Conservation (phyloP, 2,329 filamentous ascomycete species). For the Diaporthe sp. region DNA sequence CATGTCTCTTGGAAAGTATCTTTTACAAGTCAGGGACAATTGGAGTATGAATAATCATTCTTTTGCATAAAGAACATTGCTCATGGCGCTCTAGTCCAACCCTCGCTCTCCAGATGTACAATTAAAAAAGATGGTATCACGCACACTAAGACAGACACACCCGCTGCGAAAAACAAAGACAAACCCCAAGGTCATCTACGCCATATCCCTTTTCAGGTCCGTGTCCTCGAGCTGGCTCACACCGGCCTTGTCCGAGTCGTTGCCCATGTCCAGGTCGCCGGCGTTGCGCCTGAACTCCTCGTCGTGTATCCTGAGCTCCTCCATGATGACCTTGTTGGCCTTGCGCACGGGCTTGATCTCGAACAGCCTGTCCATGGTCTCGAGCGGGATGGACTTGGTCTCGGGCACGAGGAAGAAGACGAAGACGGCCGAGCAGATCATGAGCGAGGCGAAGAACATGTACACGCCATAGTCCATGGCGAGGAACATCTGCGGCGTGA, state of each 20-base stretch:
- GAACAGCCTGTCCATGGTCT: slow-evolving; percentile 76
- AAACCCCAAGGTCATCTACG: neutral
- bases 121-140: slow-evolving; percentile 22
- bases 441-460: slow-evolving; percentile 77
- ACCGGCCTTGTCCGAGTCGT: slow-evolving; percentile 46
- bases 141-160: neutral
- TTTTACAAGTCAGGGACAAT: neutral
- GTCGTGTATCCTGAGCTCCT: slow-evolving; percentile 54
- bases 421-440: slow-evolving; percentile 70
- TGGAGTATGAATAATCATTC: neutral
- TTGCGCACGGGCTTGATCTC: slow-evolving; percentile 59
- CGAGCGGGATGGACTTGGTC: slow-evolving; percentile 75
- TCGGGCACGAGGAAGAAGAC: slow-evolving; percentile 75
- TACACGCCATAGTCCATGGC: slow-evolving; percentile 74
- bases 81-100: neutral
- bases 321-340: slow-evolving; percentile 60
- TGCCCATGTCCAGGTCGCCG: slow-evolving; percentile 39
- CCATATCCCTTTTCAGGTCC: slow-evolving; percentile 27
- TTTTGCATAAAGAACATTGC: neutral
- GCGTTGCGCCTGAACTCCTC: slow-evolving; percentile 50
- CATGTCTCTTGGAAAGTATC: too few relatives aligned
- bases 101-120: neutral
- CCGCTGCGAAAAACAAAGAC: neutral
- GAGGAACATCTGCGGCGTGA: slow-evolving; percentile 75
- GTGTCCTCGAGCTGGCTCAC: slow-evolving; percentile 47